Evolutionary conservation across 2,329 filamentous ascomycete genomes (phyloP).

Genomic region (Zymoseptoria passerinii): DNA sequence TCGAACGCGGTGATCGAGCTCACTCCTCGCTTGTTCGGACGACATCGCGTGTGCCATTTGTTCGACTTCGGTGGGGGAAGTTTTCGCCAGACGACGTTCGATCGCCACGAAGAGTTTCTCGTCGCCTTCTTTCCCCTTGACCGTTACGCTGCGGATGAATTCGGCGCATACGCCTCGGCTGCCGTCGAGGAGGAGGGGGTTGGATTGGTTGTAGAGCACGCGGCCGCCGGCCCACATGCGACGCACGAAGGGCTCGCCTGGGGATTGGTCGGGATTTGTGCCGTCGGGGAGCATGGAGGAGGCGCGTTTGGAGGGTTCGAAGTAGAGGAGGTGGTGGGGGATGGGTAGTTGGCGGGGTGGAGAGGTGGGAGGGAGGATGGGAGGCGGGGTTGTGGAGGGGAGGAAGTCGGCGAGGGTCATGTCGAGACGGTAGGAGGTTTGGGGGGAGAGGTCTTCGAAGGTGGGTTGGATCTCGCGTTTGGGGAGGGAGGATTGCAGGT

Average conservation of each 20-base stretch:
- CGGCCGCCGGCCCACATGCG: constrained; percentile 86
- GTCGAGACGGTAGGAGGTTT: constrained; percentile 14
- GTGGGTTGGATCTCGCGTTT: constrained; percentile 42
- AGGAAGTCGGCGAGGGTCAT: constrained; percentile 15
- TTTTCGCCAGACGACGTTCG: constrained; percentile 43
- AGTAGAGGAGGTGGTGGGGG: constrained; percentile 80
- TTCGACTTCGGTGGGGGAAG: constrained; percentile 24
- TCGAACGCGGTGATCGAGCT: constrained; percentile 31
- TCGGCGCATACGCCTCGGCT: constrained; percentile 39
- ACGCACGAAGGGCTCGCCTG: constrained; percentile 61
- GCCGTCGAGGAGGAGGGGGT: constrained; percentile 28
- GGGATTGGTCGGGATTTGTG: constrained; percentile 71
- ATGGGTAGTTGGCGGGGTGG: constrained; percentile 42
- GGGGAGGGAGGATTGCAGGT: constrained; percentile 39
- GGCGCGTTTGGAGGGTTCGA: constrained; percentile 60
- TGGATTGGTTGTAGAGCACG: constrained; percentile 45
- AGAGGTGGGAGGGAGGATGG: constrained; percentile 26
- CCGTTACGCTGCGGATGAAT: constrained; percentile 39
- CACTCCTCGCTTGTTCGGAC: constrained; percentile 25
- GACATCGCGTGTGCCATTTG: constrained; percentile 31
- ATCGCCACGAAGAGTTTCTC: constrained; percentile 56
- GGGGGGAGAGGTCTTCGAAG: constrained; percentile 51
- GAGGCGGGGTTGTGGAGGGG: constrained; percentile 18
- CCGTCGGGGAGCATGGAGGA: constrained; percentile 67
- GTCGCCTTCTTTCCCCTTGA: constrained; percentile 43